Conservation (phyloP, 306 rosid species). For the Cucurbita pepo region DNA sequence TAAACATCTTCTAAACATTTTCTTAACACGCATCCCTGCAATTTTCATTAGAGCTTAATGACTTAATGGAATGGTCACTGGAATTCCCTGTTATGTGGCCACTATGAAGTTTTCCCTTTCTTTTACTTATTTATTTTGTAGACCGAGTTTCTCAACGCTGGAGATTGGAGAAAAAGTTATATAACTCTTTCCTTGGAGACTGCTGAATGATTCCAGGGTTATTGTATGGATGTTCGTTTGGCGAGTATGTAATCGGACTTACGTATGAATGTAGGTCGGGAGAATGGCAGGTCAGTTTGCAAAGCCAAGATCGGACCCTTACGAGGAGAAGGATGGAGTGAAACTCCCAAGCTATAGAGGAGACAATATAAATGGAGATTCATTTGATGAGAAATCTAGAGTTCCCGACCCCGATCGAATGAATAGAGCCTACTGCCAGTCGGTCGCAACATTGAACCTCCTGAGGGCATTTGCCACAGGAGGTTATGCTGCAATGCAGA, state of each 20-base stretch:
- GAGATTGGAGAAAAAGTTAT: too few species aligned
- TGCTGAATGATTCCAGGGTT: not conserved
- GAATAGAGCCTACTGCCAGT: conserved; percentile 28
- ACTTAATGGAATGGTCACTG: not conserved
- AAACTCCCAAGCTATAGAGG: conserved; percentile 36
- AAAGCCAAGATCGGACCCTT: conserved; percentile 26
- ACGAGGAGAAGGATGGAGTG: conserved; percentile 27
- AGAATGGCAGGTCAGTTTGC: conserved; percentile 43
- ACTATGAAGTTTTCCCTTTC: not conserved
- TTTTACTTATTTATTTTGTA: not conserved
- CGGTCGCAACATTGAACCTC: conserved; percentile 27
- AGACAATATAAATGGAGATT: conserved; percentile 27
- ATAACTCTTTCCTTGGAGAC: not conserved
- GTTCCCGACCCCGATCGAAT: conserved; percentile 26
- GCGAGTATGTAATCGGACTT: not conserved
- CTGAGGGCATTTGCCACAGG: conserved; percentile 32
- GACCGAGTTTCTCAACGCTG: not conserved
- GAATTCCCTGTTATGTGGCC: not conserved
- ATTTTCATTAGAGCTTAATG: not conserved
- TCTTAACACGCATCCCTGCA: not conserved
- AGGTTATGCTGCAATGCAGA: conserved; percentile 35
- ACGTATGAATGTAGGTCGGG: conserved; percentile 16
- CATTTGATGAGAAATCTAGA: conserved; percentile 22
- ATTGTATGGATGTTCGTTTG: not conserved
- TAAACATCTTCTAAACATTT: too few species aligned